These are phyloP conservation scores for Sequoiadendron giganteum DNA, from an alignment of 75 land plant genomes.

Conservation along the genomic window DNA sequence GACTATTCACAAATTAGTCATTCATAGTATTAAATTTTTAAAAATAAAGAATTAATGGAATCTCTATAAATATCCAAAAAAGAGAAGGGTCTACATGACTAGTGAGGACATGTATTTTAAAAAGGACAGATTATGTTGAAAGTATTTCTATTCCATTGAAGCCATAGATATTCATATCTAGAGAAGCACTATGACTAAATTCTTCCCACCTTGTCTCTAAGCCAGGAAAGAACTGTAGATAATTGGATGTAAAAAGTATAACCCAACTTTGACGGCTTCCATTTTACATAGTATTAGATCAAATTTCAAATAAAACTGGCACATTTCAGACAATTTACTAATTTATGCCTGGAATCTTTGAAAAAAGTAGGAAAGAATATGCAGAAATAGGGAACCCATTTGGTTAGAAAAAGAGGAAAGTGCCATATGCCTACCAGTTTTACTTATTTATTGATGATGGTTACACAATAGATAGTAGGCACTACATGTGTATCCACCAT, in stretches of 20 bases:
- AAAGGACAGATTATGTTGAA: too few relatives aligned
- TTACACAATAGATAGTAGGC: neutral
- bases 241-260: neutral
- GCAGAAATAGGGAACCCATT: neutral
- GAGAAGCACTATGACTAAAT: neutral
- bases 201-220: neutral
- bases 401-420: neutral
- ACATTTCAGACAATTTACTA: too few relatives aligned
- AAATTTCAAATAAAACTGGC: too few relatives aligned
- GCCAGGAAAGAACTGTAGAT: neutral
- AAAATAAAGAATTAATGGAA: too few relatives aligned
- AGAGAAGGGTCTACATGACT: too few relatives aligned
- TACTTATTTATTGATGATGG: neutral
- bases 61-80: too few relatives aligned
- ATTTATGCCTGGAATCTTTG: neutral
- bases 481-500: neutral
- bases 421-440: neutral
- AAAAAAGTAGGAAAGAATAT: neutral
- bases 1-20: too few relatives aligned
- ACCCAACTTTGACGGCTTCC: neutral
- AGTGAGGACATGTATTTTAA: too few relatives aligned
- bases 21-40: too few relatives aligned
- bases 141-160: too few relatives aligned
- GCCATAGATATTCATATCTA: too few relatives aligned
- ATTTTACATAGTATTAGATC: too few relatives aligned